Evolutionary conservation across 1,284 basidiomycete genomes (phyloP).

Genomic region (Puccinia coronata): DNA sequence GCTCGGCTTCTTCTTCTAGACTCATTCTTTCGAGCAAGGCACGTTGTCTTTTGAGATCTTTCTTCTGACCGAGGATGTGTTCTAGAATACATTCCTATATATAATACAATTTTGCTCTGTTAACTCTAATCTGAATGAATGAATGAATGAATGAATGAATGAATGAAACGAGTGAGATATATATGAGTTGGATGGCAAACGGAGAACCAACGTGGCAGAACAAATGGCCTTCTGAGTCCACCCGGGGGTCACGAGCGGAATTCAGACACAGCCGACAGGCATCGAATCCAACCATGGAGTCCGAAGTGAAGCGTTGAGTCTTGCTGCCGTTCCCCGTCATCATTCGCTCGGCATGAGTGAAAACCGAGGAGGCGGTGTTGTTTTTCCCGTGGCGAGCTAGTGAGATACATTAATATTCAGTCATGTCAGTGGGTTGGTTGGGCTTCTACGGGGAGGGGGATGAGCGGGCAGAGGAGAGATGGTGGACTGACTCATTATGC

Average conservation of each 20-base stretch:
- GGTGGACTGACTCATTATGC: no score
- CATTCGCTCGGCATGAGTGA: slow-evolving; percentile 46
- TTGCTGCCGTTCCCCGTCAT: slow-evolving; percentile 47
- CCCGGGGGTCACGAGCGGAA: slow-evolving; percentile 29
- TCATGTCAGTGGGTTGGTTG: no score
- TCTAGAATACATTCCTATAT: slow-evolving; percentile 45
- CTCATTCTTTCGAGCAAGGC: slow-evolving; percentile 33
- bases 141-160: no score
- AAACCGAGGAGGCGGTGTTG: slow-evolving; percentile 46
- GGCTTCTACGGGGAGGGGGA: no score
- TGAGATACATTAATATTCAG: no score
- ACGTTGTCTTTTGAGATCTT: slow-evolving; percentile 41
- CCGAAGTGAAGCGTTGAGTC: slow-evolving; percentile 37
- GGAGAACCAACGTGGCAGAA: slow-evolving; percentile 36
- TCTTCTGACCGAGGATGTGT: slow-evolving; percentile 45
- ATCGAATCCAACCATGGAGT: slow-evolving; percentile 46
- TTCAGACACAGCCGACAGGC: slow-evolving; percentile 45
- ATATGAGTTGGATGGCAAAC: no score
- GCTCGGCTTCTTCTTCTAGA: slow-evolving; percentile 24
- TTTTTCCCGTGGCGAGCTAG: slow-evolving; percentile 49
- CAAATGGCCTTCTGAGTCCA: slow-evolving; percentile 40
- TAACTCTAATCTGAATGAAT: not conserved
- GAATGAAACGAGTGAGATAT: not conserved
- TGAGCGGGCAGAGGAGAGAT: no score
- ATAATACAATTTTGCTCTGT: not conserved